Percentiles rank a stretch among this genome's conserved stretches.
Conservation (phyloP, 2,329 filamentous ascomycete genomes). For the Sporothrix mexicana region DNA sequence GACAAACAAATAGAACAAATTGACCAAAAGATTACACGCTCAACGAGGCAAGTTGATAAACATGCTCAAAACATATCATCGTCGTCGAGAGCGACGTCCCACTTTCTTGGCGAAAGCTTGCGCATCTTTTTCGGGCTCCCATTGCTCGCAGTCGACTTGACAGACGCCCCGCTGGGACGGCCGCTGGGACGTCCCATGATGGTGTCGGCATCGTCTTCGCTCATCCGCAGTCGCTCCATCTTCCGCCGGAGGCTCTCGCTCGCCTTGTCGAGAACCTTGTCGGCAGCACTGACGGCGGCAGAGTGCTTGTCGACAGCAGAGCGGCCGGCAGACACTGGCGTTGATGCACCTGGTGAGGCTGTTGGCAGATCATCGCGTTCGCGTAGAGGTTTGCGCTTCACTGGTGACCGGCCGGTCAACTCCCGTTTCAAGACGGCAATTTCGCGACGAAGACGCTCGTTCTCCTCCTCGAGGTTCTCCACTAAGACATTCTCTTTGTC, state of each 20-base stretch:
- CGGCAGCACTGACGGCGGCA: conserved; percentile 8
- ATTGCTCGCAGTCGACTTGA: conserved; percentile 38
- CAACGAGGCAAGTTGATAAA: conserved; percentile 19
- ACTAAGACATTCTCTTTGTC: conserved; percentile 68
- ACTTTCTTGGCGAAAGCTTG: conserved; percentile 55
- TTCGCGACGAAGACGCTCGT: conserved; percentile 70
- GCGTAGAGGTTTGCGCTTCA: conserved; percentile 61
- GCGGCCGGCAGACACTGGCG: conserved; percentile 34
- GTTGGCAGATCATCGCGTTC: conserved; percentile 57
- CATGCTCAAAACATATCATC: conserved; percentile 49
- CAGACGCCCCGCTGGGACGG: conserved; percentile 29
- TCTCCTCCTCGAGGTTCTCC: conserved; percentile 72
- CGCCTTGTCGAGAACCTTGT: conserved; percentile 14
- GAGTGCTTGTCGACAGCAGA: conserved; percentile 28
- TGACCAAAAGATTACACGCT: background rate
- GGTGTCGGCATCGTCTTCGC: conserved; percentile 43
- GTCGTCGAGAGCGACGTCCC: conserved; percentile 51
- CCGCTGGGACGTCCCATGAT: conserved; percentile 33
- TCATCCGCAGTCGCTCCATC: conserved; percentile 59
- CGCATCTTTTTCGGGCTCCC: conserved; percentile 61
- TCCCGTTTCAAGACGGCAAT: conserved; percentile 70
- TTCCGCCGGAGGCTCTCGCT: conserved; percentile 50
- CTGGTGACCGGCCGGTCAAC: conserved; percentile 66
- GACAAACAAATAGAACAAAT: background rate
- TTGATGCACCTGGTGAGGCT: conserved; percentile 25